Evolutionary conservation across 1,139 yeast species (phyloP).

Genomic region (Diutina siamensis): DNA sequence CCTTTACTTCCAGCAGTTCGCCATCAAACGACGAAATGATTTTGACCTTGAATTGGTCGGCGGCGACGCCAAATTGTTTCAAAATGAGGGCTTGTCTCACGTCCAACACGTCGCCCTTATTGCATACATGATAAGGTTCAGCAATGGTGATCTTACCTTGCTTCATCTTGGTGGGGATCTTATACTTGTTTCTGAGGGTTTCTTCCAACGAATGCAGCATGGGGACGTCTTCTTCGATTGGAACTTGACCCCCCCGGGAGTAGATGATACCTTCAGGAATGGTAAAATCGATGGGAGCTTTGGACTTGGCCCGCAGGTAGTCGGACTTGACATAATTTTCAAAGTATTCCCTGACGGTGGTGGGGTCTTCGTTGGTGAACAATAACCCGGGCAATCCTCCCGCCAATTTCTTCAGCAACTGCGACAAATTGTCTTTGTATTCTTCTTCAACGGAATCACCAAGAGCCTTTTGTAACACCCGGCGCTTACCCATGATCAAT

Average conservation of each 20-base stretch:
- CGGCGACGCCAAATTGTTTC: slow-evolving; percentile 93
- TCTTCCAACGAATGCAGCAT: slow-evolving; percentile 94
- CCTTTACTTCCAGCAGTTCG: slow-evolving; percentile 26
- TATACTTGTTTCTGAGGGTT: slow-evolving; percentile 75
- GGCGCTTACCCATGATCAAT: slow-evolving; percentile 80
- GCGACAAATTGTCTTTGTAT: slow-evolving; percentile 66
- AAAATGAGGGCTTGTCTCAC: slow-evolving; percentile 85
- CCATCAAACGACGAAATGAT: slow-evolving; percentile 66
- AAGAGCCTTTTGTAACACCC: slow-evolving; percentile 84
- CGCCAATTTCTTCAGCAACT: slow-evolving; percentile 40
- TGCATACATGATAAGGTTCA: slow-evolving; percentile 72
- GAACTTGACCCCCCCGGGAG: slow-evolving; percentile 89
- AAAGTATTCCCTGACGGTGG: slow-evolving; percentile 79
- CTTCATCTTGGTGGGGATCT: slow-evolving; percentile 85
- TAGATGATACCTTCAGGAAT: slow-evolving; percentile 86
- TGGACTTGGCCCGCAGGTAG: slow-evolving; percentile 81
- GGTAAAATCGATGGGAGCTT: slow-evolving; percentile 69
- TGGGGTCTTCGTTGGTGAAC: slow-evolving; percentile 77
- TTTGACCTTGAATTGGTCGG: slow-evolving; percentile 77
- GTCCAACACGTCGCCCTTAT: slow-evolving; percentile 68
- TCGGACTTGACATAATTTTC: slow-evolving; percentile 67
- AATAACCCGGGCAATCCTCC: slow-evolving; percentile 78
- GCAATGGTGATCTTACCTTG: slow-evolving; percentile 75
- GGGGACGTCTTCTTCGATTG: slow-evolving; percentile 88
- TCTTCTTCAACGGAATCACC: slow-evolving; percentile 86